Evolutionary conservation across 768 basidiomycete genomes (phyloP).

Genomic region (Russula brevipes): DNA sequence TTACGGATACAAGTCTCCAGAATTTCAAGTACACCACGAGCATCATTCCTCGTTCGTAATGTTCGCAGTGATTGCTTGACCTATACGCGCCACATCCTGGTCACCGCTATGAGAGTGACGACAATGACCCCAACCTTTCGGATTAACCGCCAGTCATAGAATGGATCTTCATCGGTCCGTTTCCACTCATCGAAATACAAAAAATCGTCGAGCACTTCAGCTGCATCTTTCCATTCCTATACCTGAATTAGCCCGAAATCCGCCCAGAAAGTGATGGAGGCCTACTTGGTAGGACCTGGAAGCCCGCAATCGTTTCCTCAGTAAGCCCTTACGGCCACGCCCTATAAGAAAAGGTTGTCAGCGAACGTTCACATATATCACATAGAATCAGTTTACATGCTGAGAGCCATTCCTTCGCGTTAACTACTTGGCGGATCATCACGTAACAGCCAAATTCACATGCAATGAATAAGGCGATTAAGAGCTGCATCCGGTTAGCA

Average conservation of each 20-base stretch:
- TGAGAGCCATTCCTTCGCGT: constrained; percentile 87
- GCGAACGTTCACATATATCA: neutral
- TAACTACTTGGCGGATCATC: constrained; percentile 85
- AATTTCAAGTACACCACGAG: constrained; percentile 80
- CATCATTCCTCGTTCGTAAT: constrained; percentile 72
- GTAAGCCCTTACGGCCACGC: constrained; percentile 75
- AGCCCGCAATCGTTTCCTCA: constrained; percentile 70
- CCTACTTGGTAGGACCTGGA: constrained; percentile 69
- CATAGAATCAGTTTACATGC: constrained; percentile 51
- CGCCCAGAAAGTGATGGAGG: neutral
- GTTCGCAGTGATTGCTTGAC: constrained; percentile 69
- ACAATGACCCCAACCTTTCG: constrained; percentile 49
- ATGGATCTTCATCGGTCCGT: constrained; percentile 75
- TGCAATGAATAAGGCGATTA: constrained; percentile 81
- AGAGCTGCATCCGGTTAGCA: constrained; percentile 42
- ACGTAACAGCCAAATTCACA: constrained; percentile 85
- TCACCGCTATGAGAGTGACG: neutral
- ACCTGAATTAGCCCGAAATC: constrained; percentile 1
- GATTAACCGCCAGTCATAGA: constrained; percentile 88
- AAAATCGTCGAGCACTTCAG: constrained; percentile 71
- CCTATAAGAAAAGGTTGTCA: constrained; percentile 40
- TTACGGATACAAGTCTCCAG: constrained; percentile 85
- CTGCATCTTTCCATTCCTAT: constrained; percentile 85
- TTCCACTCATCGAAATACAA: constrained; percentile 92
- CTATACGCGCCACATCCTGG: constrained; percentile 30